Conservation (phyloP, 371 early-diverging fungal species). For the Mucor mucedo region DNA sequence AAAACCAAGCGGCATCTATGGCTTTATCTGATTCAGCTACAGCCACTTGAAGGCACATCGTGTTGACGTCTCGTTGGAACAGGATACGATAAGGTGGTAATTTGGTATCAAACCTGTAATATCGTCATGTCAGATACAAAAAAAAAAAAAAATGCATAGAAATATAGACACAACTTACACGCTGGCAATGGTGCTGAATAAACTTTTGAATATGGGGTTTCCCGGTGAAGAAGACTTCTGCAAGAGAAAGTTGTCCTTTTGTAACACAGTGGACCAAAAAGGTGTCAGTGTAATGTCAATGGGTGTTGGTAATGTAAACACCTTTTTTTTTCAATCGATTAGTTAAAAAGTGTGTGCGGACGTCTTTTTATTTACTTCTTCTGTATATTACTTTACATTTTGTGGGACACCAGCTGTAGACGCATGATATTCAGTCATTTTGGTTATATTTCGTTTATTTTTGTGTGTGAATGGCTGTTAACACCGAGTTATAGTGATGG, state of each 20-base stretch:
- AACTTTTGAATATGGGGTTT: slow-evolving; percentile 49
- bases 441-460: not conserved
- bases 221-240: slow-evolving; percentile 66
- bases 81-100: slow-evolving; percentile 92
- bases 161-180: slow-evolving; percentile 48
- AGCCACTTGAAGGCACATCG: slow-evolving; percentile 63
- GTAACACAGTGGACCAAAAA: slow-evolving; percentile 64
- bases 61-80: slow-evolving; percentile 66
- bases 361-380: not conserved
- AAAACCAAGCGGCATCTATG: slow-evolving; percentile 87
- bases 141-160: not conserved
- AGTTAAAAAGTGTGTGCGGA: not conserved
- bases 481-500: too few species aligned
- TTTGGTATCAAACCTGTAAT: slow-evolving; percentile 82
- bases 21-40: slow-evolving; percentile 78
- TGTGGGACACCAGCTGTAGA: slow-evolving; percentile 23
- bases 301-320: slow-evolving; percentile 40
- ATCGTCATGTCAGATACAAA: not conserved
- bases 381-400: slow-evolving; percentile 12
- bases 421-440: slow-evolving; percentile 19
- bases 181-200: slow-evolving; percentile 79
- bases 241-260: slow-evolving; percentile 66
- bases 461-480: too few species aligned
- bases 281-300: slow-evolving; percentile 39
- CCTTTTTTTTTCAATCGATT: slow-evolving; percentile 10